These are phyloP conservation scores for Heracleum sosnowskyi DNA, from an alignment of 129 eudicot genomes.

Conservation along the genomic window DNA sequence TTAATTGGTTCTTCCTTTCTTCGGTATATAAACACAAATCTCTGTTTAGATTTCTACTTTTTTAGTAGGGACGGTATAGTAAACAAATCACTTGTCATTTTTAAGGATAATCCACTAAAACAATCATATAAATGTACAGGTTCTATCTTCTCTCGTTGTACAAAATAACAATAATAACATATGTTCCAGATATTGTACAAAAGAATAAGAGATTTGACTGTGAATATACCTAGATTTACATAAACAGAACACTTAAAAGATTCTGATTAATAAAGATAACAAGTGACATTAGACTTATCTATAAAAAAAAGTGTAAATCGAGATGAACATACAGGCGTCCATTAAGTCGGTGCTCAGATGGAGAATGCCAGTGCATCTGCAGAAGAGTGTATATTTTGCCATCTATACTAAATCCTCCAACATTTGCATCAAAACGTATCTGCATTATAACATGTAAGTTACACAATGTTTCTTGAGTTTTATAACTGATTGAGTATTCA, in stretches of 20 bases:
- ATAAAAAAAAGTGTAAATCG: background rate
- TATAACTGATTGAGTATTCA: background rate
- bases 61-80: background rate
- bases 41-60: background rate
- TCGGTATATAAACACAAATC: background rate
- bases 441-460: constrained; percentile 16
- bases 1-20: background rate
- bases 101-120: background rate
- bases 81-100: background rate
- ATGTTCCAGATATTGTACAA: background rate
- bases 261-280: background rate
- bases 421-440: constrained; percentile 43
- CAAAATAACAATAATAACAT: background rate
- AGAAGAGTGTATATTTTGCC: constrained; percentile 51
- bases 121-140: background rate
- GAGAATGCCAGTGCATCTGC: constrained; percentile 97
- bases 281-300: background rate
- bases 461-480: background rate
- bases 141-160: no score
- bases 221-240: background rate
- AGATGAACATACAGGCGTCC: constrained; percentile 49
- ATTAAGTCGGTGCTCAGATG: constrained; percentile 77
- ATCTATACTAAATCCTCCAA: constrained; percentile 41
- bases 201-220: background rate
- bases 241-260: background rate